Base-by-base conservation (phyloP, 2,329 filamentous ascomycete species). In the Aschersonia sp. region DNA sequence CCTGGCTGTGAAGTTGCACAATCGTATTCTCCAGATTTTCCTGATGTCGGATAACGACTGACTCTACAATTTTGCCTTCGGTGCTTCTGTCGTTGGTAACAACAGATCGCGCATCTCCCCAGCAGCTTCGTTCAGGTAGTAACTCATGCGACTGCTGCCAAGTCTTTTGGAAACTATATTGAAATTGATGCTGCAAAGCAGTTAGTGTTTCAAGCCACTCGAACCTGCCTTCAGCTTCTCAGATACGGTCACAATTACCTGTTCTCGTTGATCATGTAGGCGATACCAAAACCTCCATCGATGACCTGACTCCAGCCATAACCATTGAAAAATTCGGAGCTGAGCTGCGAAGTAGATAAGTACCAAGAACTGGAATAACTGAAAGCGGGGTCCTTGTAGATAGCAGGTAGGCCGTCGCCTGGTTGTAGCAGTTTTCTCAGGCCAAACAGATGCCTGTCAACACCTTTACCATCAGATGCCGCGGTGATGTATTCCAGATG, bases 191-290 rank as follows among this genome's bases (percentile, higher is more conserved):
- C 87, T 94, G 54, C 42, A 32, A 32, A 41, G 12, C 11, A 42
- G 30, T 50, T 39, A 50, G 58, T 52, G 14, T 42, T 12, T 30
- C 6, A 9, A 30, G 10, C 31, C 31, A 14, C 22, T 3, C 11
- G 8, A 12, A 37, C 35, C 12, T 37, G 12, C 35, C 35, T 12
- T 40, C 43, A n/a, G 6, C 22, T 30, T 14, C 5, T 4, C 10
- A 10, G 14, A 10, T 12, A 11, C 10, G 35, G 35, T 37, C 35
- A 4, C 33, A n/a, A 44, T 65, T 62, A 87, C 83, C 80, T 89
- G 67, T 96, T 94, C 75, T 97, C 90, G 63, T 98, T 98, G 65
- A 98, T 97, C 92, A 98, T 98, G 65, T 98, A 98, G 40, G 92
- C 92, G 61, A 98, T 94, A 54, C 92, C 92, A 68, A 92, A 98